Evolutionary conservation across 2,329 filamentous ascomycete species (phyloP), one percentile per base, ranked within the genome.

Genomic region (Diaporthe vexans): DNA sequence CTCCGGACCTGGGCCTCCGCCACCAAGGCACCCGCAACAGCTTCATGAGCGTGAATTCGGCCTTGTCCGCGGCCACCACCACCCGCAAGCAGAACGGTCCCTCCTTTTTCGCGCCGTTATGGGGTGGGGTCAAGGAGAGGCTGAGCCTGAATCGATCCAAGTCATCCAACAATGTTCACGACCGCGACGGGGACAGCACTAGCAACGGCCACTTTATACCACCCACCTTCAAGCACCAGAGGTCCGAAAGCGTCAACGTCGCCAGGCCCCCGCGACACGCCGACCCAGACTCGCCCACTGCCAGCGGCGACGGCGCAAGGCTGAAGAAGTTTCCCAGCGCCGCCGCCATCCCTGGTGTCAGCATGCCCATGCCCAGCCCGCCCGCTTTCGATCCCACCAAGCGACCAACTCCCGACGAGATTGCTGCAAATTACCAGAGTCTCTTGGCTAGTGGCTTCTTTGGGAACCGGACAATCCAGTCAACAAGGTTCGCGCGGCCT

Each of bases 401-500:
- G 72, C 81, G 81, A 54, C 84, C 81, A 37, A 79, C 82, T 7
- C 80, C 83, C 4, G 89, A 91, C 69, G 88, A 91, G 73, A 85
- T 91, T 71, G 77, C 90, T 78, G 85, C 87, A 75, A 90, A 84
- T 78, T 91, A 91, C 80, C 87, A 90, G 76, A 82, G 88, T 77
- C 85, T 91, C 73, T 84, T 91, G 77, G 86, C 88, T 3, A 86
- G 86, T 8, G 89, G 89, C 74, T 91, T 91, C 85, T 91, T 91
- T 80, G 84, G 86, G 61, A 83, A 87, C 33, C 89, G 90, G 76
- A 89, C 89, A 70, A 91, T 91, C 75, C 87, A 88, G 75, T 90
- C 88, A 6, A 89, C 88, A 1, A 84, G 89, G 4, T 87, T 88
- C 78, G 86, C 84, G 1, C 79, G 80, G 29, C 81, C 78, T 17